A percentile compares a stretch with the other conserved stretches of the same genome.
These are phyloP conservation scores for Candida koratica DNA, from an alignment of 805 yeast species.

Conservation along the genomic window DNA sequence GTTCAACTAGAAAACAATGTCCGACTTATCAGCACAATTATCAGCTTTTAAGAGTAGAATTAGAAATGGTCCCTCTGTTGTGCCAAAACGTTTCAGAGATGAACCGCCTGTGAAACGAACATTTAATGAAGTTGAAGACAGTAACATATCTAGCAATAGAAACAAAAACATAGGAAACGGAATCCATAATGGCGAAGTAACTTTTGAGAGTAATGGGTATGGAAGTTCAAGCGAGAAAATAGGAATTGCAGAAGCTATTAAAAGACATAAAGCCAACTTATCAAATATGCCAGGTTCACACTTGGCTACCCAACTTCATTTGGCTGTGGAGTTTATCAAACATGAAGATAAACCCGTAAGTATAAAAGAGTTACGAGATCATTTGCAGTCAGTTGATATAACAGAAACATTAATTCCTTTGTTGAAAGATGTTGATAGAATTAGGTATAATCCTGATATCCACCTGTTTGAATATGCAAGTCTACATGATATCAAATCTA, in stretches of 20 bases:
- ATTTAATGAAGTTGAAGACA: constrained; percentile 6
- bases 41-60: constrained; percentile 45
- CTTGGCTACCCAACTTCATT: constrained; percentile 78
- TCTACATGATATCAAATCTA: constrained; percentile 78
- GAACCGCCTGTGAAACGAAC: constrained; percentile 8
- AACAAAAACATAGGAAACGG: not conserved
- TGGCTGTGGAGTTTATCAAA: constrained; percentile 90
- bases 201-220: constrained; percentile 7
- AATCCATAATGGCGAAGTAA: constrained; percentile 2
- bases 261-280: constrained; percentile 28
- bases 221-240: not conserved
- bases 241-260: constrained; percentile 29
- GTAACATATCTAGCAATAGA: no score
- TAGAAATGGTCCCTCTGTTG: constrained; percentile 42
- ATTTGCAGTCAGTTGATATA: constrained; percentile 60
- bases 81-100: constrained; percentile 24
- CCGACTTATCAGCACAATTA: constrained; percentile 41
- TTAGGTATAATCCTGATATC: constrained; percentile 58
- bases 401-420: constrained; percentile 63
- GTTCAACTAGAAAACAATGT: constrained; percentile 18
- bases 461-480: constrained; percentile 83
- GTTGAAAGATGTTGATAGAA: constrained; percentile 70
- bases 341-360: constrained; percentile 65
- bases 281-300: constrained; percentile 48
- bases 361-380: constrained; percentile 60